These are phyloP conservation scores for Eustoma russellianum DNA, from an alignment of 257 asterid genomes.

Conservation along the genomic window DNA sequence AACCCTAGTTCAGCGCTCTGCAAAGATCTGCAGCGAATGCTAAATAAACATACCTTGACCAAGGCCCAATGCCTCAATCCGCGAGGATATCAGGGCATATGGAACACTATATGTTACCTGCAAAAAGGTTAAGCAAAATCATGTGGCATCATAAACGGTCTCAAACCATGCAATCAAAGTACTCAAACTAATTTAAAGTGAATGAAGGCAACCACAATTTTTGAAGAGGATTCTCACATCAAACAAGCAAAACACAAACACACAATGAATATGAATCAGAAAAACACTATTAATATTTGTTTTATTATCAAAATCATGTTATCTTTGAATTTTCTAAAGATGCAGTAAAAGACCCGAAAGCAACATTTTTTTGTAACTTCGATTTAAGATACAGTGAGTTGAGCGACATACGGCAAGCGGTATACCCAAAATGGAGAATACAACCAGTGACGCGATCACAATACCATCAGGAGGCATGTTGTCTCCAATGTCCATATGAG, in stretches of 20 bases:
- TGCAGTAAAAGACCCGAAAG: neutral
- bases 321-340: neutral
- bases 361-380: too few relatives aligned
- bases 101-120: slow-evolving; percentile 90
- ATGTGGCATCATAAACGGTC: slow-evolving; percentile 1
- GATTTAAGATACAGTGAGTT: slow-evolving; percentile 3
- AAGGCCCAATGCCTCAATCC: slow-evolving; percentile 70
- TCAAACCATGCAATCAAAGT: neutral
- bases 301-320: too few relatives aligned
- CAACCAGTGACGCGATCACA: slow-evolving; percentile 57
- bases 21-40: slow-evolving; percentile 11
- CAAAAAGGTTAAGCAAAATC: slow-evolving; percentile 16
- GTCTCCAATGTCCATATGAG: slow-evolving; percentile 30
- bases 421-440: slow-evolving; percentile 68
- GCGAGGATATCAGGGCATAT: slow-evolving; percentile 73
- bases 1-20: slow-evolving; percentile 6
- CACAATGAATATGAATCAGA: too few relatives aligned
- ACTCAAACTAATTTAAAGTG: slow-evolving; percentile 3
- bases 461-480: slow-evolving; percentile 50
- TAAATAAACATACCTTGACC: slow-evolving; percentile 65
- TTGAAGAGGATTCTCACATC: neutral
- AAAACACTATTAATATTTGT: too few relatives aligned
- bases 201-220: neutral
- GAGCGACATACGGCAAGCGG: slow-evolving; percentile 75
- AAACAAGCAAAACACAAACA: neutral